Evolutionary conservation across 2,329 filamentous ascomycete species (phyloP).

Genomic region (Fonsecaea pedrosoi): DNA sequence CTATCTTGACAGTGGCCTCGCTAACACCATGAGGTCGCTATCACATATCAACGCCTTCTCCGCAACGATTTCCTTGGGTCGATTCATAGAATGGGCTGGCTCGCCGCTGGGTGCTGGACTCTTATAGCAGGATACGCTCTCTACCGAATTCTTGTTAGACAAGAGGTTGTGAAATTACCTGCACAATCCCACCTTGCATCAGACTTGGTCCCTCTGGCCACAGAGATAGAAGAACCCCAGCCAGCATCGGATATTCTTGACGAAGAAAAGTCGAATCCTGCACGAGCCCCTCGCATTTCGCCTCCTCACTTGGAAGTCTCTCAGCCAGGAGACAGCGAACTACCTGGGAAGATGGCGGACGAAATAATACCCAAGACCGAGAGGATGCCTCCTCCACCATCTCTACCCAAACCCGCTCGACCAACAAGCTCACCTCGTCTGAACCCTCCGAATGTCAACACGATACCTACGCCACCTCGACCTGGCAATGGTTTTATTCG

Average conservation of each 20-base stretch:
- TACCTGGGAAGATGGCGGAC: slow-evolving; percentile 7
- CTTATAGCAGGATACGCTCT: slow-evolving; percentile 33
- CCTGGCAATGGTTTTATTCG: slow-evolving; percentile 44
- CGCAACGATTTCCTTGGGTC: slow-evolving; percentile 13
- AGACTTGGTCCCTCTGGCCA: background rate
- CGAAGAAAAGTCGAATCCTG: slow-evolving; percentile 1
- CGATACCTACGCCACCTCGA: slow-evolving; percentile 38
- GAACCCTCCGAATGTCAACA: slow-evolving; percentile 35
- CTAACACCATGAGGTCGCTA: slow-evolving; percentile 18
- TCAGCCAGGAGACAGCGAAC: background rate
- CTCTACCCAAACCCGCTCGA: slow-evolving; percentile 13
- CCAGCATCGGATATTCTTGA: background rate
- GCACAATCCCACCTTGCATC: background rate
- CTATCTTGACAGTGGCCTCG: background rate
- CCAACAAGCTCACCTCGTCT: slow-evolving; percentile 36
- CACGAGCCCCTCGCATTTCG: background rate
- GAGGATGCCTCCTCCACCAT: slow-evolving; percentile 40
- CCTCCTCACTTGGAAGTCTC: slow-evolving; percentile 1
- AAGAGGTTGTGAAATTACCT: background rate
- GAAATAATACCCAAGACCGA: slow-evolving; percentile 8
- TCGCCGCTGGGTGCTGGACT: slow-evolving; percentile 32
- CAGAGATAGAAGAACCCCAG: background rate
- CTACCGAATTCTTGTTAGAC: slow-evolving; percentile 28
- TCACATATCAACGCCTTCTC: background rate
- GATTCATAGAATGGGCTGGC: slow-evolving; percentile 34